phyloP scores from a whole-genome alignment of 192 early-diverging fungal genomes.

The Gonapodya sp. region DNA sequence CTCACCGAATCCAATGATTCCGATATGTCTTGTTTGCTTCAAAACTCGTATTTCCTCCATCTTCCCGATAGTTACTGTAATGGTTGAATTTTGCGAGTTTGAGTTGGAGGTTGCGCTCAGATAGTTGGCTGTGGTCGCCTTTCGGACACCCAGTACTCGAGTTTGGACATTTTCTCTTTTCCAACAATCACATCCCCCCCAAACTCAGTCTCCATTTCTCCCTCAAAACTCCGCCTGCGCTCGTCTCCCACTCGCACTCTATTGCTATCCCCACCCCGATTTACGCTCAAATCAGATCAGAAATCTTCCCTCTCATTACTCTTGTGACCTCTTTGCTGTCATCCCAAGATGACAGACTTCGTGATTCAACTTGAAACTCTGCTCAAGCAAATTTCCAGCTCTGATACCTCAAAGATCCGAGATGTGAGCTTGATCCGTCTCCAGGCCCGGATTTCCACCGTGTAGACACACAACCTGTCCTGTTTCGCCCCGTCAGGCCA shows the following conservation, averaged over 20 bases:
- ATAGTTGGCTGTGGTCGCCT: too few relatives aligned
- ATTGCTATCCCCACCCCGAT: not conserved
- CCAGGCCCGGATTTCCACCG: not conserved
- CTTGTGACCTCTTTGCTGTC: too few relatives aligned
- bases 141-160: too few relatives aligned
- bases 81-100: not conserved
- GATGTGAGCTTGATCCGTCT: slow-evolving; percentile 4
- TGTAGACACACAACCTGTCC: not conserved
- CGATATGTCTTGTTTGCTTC: slow-evolving; percentile 60
- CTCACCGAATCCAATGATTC: slow-evolving; percentile 73
- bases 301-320: too few relatives aligned
- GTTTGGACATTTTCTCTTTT: not conserved
- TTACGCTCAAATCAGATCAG: not conserved
- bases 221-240: not conserved
- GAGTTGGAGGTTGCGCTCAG: not conserved
- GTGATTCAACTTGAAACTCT: slow-evolving; percentile 11
- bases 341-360: not conserved
- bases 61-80: not conserved
- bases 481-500: slow-evolving; percentile 37
- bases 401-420: slow-evolving; percentile 10
- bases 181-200: not conserved
- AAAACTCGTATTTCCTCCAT: not conserved
- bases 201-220: not conserved
- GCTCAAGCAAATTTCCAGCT: slow-evolving; percentile 12
- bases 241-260: not conserved